Conservation (phyloP, 2,329 filamentous ascomycete genomes). For the Orbilia brochopaga region DNA sequence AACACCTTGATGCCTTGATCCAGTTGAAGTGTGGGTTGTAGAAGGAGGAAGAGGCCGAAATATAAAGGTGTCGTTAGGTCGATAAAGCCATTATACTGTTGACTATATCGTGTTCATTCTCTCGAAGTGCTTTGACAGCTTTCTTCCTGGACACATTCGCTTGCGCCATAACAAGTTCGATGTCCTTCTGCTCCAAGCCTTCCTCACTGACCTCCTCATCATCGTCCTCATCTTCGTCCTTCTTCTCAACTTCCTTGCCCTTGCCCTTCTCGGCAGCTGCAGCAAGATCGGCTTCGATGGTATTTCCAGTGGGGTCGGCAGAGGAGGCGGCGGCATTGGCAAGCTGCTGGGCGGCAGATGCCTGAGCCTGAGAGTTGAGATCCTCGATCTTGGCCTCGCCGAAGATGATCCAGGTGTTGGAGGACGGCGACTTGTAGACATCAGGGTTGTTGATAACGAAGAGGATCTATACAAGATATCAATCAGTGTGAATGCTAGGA, state of each 20-base stretch:
- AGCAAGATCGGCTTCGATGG: conserved; percentile 65
- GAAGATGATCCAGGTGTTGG: conserved; percentile 97
- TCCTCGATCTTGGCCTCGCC: conserved; percentile 99
- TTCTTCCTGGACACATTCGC: conserved; percentile 96
- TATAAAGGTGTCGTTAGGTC: conserved; percentile 13
- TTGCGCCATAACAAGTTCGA: conserved; percentile 89
- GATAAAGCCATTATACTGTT: conserved; percentile 98
- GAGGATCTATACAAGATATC: conserved; percentile 72
- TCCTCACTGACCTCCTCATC: conserved; percentile 93
- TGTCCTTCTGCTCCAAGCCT: conserved; percentile 97
- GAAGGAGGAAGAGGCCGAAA: background rate
- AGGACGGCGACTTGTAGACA: conserved; percentile 98
- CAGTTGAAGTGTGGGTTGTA: background rate
- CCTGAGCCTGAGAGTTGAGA: conserved; percentile 96
- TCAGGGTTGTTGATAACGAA: conserved; percentile 99
- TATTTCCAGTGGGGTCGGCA: conserved; percentile 74
- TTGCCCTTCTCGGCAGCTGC: conserved; percentile 74
- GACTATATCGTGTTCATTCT: conserved; percentile 99
- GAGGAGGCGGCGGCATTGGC: conserved; percentile 68
- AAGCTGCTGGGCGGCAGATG: conserved; percentile 92
- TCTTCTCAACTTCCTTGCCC: conserved; percentile 69
- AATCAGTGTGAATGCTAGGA: background rate
- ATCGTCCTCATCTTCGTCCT: conserved; percentile 84
- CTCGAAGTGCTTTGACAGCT: conserved; percentile 96
- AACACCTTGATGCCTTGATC: background rate